A percentile compares a stretch with the other conserved stretches of the same genome.
Conservation (phyloP, 2,329 filamentous ascomycete species). For the Colletotrichum acutatum region DNA sequence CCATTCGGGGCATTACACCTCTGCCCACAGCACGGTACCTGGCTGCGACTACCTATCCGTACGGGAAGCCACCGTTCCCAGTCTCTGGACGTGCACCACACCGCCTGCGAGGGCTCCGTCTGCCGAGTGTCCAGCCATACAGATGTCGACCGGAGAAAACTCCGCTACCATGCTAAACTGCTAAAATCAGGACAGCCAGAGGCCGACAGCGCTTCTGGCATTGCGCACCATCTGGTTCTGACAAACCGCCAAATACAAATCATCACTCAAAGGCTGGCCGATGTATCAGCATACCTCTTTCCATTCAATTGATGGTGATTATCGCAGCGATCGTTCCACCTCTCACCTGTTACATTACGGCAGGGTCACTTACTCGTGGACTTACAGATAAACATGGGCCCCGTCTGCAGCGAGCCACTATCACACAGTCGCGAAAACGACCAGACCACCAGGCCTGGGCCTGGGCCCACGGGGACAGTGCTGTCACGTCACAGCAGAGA, state of each 20-base stretch:
- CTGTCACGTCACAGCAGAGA: not conserved
- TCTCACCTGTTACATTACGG: not conserved
- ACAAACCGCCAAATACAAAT: not conserved
- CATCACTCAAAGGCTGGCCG: not conserved
- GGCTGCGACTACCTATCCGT: not conserved
- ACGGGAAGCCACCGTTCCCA: not conserved
- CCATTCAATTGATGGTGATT: not conserved
- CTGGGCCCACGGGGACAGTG: not conserved
- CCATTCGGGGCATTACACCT: not conserved
- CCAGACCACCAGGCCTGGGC: not conserved
- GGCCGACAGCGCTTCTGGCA: not conserved
- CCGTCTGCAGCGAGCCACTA: not conserved
- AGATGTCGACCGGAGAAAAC: slow-evolving; percentile 16
- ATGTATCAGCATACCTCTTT: not conserved
- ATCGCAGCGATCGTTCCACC: not conserved
- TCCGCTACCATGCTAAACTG: slow-evolving; percentile 1
- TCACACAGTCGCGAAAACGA: not conserved
- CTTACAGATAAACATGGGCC: not conserved
- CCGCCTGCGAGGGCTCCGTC: not conserved
- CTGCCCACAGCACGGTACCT: not conserved
- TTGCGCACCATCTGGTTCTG: not conserved
- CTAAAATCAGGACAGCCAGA: not conserved
- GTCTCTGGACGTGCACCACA: not conserved
- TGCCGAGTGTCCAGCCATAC: not conserved
- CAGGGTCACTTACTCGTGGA: not conserved